Evolutionary conservation across 2,329 filamentous ascomycete species (phyloP), one percentile per base, ranked within the genome.

Genomic region (Alternaria sp.): DNA sequence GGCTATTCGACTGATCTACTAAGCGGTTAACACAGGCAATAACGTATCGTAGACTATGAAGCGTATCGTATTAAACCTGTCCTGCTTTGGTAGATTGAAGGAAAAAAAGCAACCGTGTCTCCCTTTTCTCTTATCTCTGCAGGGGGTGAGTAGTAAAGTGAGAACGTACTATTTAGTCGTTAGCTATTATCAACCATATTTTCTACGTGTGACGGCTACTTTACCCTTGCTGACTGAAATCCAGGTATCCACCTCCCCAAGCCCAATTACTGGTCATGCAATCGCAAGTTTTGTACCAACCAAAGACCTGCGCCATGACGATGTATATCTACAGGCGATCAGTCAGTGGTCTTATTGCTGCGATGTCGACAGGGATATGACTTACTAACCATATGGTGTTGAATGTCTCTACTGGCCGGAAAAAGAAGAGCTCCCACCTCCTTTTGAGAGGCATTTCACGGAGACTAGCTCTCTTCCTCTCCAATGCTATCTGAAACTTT

Each of bases 181-280:
- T 30, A 30, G 8, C 28, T 30, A 30, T 30, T 30, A 12, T 30
- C 4, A 11, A 30, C 28, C 4, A 12, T 11, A 5, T 30, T 11
- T 30, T 30, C 8, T 30, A 12, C 11, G 4, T 11, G 11, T 12
- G 28, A 30, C 4, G 28, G 28, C 8, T 30, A 30, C 28, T 30
- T 30, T 30, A 30, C 28, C 28, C 28, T 24, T 70, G 68, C 9
- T 72, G 61, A 7, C 44, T 60, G 39, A 77, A 76, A 51, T 83
- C 79, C 32, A 83, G 72, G 53, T 83, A 83, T 12, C 82, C 81
- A n/a, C 79, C 78, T 5, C 59, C 68, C 2, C 67, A 62, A 1
- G 65, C 75, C 78, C 80, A 81, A 5, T 58, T 70, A 20, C 76
- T 78, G 3, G 78, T 75, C 46, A 79, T 73, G 64, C 82, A 83